Conservation (phyloP, 139 green algal genomes). For the Dunaliella sp. region DNA sequence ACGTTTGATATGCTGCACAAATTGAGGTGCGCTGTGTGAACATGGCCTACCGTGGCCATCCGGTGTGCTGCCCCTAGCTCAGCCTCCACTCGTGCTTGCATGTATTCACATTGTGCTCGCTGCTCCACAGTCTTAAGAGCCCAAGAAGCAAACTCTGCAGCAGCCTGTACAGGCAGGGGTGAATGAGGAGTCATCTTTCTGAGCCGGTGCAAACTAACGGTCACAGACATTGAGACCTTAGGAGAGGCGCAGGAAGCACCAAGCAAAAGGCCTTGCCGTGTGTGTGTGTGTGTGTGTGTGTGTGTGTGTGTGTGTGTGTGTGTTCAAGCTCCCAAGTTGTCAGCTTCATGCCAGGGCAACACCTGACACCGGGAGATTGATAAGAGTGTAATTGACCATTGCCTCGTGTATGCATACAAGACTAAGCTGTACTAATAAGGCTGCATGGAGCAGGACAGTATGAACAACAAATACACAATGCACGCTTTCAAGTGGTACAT, state of each 20-base stretch:
- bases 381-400: neutral
- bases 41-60: neutral
- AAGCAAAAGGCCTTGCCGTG: too few relatives aligned
- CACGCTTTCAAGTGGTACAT: neutral
- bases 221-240: too few relatives aligned
- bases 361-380: neutral
- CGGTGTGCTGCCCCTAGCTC: neutral
- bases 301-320: neutral
- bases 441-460: neutral
- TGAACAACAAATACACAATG: neutral
- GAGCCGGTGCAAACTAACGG: too few relatives aligned
- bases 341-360: neutral
- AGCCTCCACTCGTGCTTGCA: constrained; percentile 17
- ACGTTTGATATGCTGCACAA: neutral
- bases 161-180: too few relatives aligned
- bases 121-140: constrained; percentile 33
- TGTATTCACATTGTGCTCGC: neutral
- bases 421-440: neutral
- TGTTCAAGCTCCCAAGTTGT: too few relatives aligned
- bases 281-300: neutral
- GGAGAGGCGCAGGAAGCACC: too few relatives aligned
- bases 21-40: too few relatives aligned
- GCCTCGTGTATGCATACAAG: neutral
- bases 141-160: constrained; percentile 50
- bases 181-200: too few relatives aligned